Conservation (phyloP, 768 basidiomycete species). For the Neoboletus subvelutipes region DNA sequence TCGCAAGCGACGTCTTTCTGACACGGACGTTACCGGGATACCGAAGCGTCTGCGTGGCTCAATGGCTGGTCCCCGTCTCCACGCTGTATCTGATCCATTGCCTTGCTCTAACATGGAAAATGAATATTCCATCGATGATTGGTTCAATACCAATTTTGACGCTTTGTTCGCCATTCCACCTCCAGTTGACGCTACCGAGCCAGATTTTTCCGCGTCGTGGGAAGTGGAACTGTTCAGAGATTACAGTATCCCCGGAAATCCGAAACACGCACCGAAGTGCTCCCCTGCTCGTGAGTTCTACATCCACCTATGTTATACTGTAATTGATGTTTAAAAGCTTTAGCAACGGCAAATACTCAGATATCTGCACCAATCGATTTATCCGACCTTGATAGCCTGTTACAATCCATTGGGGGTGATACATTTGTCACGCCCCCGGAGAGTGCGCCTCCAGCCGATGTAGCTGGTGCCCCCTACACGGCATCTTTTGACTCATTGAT, state of each 20-base stretch:
- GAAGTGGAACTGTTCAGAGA: constrained; percentile 37
- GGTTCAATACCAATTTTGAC: constrained; percentile 33
- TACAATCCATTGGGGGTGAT: constrained; percentile 5
- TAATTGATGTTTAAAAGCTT: neutral
- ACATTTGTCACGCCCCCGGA: neutral
- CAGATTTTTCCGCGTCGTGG: constrained; percentile 26
- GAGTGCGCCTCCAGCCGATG: neutral
- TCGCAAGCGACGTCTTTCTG: constrained; percentile 40
- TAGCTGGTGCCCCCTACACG: neutral
- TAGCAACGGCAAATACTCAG: neutral
- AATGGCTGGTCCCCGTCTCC: constrained; percentile 17
- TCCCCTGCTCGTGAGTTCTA: constrained; percentile 5
- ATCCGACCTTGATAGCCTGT: constrained; percentile 8
- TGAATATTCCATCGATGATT: constrained; percentile 33
- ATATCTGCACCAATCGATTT: neutral
- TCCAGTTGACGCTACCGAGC: constrained; percentile 22
- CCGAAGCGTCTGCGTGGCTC: constrained; percentile 31
- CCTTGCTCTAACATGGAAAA: constrained; percentile 14
- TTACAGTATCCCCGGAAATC: constrained; percentile 19
- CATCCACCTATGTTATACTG: neutral
- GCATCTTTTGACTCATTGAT: neutral
- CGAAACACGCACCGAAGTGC: neutral
- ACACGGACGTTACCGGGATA: constrained; percentile 19
- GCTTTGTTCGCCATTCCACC: constrained; percentile 29
- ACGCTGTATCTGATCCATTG: constrained; percentile 35